phyloP scores from a whole-genome alignment of 352 stramenopile species.

The Phytophthora meadii region DNA sequence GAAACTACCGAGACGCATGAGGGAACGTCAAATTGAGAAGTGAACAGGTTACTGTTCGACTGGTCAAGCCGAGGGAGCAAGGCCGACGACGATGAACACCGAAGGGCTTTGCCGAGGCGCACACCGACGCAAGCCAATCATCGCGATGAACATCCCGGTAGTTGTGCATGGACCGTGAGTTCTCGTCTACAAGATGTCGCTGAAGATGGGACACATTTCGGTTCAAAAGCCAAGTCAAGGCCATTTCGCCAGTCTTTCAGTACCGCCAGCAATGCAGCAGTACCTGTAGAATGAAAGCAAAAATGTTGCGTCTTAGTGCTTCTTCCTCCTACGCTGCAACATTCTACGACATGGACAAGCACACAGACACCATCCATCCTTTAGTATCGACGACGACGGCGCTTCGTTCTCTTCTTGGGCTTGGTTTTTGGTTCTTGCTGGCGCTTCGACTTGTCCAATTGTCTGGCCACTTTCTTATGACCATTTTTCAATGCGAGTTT shows the following conservation, averaged over 20 bases:
- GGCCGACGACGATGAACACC: conserved; percentile 17
- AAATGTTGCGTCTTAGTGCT: no score
- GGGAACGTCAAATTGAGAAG: neutral
- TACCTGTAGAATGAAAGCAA: no score
- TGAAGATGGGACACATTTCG: neutral
- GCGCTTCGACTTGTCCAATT: conserved; percentile 20
- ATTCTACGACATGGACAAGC: neutral
- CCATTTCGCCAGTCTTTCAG: conserved; percentile 15
- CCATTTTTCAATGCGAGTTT: conserved; percentile 22
- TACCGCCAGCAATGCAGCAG: no score
- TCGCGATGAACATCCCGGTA: neutral
- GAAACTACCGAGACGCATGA: conserved; percentile 21
- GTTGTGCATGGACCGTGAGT: conserved; percentile 21
- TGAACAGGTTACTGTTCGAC: conserved; percentile 6
- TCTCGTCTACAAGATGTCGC: conserved; percentile 1
- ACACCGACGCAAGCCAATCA: conserved; percentile 27
- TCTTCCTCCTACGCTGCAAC: no score
- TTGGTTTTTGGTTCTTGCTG: conserved; percentile 3
- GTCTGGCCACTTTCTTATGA: conserved; percentile 2
- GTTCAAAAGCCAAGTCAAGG: neutral
- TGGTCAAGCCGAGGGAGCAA: conserved; percentile 9
- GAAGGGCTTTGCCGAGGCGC: conserved; percentile 15
- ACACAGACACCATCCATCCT: neutral
- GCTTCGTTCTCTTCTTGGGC: conserved; percentile 15
- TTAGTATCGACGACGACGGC: conserved; percentile 12